Base-by-base conservation (phyloP, 805 yeast species). In the Barnettozyma sp. region DNA sequence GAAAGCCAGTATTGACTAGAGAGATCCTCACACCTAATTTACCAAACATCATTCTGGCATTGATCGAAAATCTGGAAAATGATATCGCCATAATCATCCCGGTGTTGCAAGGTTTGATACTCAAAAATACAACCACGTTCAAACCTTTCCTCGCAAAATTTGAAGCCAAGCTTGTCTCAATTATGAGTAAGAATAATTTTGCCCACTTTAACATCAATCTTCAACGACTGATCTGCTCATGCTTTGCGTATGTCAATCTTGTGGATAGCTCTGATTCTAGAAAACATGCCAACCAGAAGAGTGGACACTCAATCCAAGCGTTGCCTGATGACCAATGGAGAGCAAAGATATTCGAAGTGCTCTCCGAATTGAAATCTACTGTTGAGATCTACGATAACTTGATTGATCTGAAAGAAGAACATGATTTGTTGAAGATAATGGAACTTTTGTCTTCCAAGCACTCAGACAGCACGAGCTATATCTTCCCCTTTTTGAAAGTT, bases 1-100 rank as follows among this genome's bases (percentile, higher is more conserved):
- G 86, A 2, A 87, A 87, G 52, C 85, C 94, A 2, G 78, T 87
- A 2, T 66, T 90, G 27, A 79, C 90, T 3, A 72, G 97, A 54
- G 95, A 87, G 52, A 63, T 82, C 7, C 68, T 86, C 38, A 83
- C 94, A 2, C 94, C 96, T 7, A 78, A 78, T 47, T 62, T 90
- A 39, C 75, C 83, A 8, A 65, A 67, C 2, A 73, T 82, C 28
- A 72, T 85, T 39, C 58, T 71, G 13, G 55, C 70, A 6, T 64
- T 78, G 34, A 49, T 85, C 37, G 74, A 68, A 3, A 51, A 66
- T 20, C 62, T 66, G 7, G 58, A 59, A 14, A 63, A 65, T 14
- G 56, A 58, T 33, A 36, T 48, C 30, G 50, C 15, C 40, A 47
- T 53, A 18, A 53, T 63, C 18, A 50, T 73, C 21, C 63, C 65